Percentiles rank a stretch among this genome's conserved stretches.
Conservation (phyloP, 2,329 filamentous ascomycete genomes). For the Calonectria honghensis region DNA sequence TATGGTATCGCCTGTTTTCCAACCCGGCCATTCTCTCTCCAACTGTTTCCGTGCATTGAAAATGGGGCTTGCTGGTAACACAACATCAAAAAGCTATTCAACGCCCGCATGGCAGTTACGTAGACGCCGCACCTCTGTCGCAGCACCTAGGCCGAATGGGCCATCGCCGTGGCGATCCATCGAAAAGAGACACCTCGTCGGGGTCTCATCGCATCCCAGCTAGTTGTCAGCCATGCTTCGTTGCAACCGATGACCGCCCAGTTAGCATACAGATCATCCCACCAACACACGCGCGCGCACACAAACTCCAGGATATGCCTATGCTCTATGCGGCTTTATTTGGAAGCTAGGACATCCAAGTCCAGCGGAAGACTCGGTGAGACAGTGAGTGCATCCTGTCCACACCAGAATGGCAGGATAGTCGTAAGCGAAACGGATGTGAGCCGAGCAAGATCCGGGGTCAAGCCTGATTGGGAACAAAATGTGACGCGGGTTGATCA, state of each 20-base stretch:
- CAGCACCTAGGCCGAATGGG: neutral
- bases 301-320: slow-evolving; percentile 9
- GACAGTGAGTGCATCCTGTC: slow-evolving; percentile 8
- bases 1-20: slow-evolving; percentile 12
- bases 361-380: slow-evolving; percentile 25
- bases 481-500: slow-evolving; percentile 33
- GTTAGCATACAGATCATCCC: slow-evolving; percentile 4
- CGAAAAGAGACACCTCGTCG: slow-evolving; percentile 13
- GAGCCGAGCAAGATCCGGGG: slow-evolving; percentile 35
- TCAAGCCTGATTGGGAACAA: slow-evolving; percentile 29
- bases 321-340: slow-evolving; percentile 15
- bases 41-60: neutral
- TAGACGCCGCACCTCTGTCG: slow-evolving; percentile 8
- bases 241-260: slow-evolving; percentile 15
- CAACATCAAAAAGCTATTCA: neutral
- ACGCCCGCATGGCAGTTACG: slow-evolving; percentile 7
- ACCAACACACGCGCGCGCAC: slow-evolving; percentile 5
- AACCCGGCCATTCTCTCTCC: neutral
- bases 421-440: slow-evolving; percentile 29
- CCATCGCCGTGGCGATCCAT: slow-evolving; percentile 17
- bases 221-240: slow-evolving; percentile 17
- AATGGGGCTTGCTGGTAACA: slow-evolving; percentile 24
- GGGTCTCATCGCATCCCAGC: slow-evolving; percentile 3
- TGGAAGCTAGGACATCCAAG: slow-evolving; percentile 6
- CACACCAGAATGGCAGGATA: slow-evolving; percentile 26